Percentiles rank a stretch among this genome's conserved stretches.
Conservation (phyloP, 768 basidiomycete species). For the Lentinus brumalis region DNA sequence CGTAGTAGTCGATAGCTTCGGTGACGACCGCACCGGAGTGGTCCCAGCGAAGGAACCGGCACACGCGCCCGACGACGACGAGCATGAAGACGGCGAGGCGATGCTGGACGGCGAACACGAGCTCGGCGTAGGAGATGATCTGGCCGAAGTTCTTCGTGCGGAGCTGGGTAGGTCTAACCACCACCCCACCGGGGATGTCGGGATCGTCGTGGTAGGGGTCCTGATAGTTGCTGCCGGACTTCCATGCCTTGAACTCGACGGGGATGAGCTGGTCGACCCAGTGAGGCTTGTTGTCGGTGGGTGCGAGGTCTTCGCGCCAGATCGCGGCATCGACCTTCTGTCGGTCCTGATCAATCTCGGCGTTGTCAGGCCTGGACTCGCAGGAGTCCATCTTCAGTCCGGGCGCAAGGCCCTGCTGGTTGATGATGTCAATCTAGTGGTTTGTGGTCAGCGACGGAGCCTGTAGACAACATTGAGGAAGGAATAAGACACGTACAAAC, state of each 20-base stretch:
- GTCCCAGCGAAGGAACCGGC: constrained; percentile 12
- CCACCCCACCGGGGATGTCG: no score
- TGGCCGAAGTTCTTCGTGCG: background rate
- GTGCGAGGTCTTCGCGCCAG: background rate
- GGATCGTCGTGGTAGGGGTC: constrained; percentile 6
- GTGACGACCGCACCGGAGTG: constrained; percentile 11
- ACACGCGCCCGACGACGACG: constrained; percentile 3
- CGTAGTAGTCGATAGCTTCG: constrained; percentile 8
- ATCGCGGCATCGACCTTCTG: constrained; percentile 11
- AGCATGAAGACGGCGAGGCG: constrained; percentile 9
- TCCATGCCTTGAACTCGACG: constrained; percentile 9
- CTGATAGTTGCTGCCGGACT: background rate
- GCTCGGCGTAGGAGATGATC: constrained; percentile 7
- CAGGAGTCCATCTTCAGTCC: background rate
- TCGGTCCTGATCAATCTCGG: background rate
- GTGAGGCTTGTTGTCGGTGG: constrained; percentile 5
- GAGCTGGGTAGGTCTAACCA: background rate
- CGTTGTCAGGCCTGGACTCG: background rate
- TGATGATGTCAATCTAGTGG: background rate
- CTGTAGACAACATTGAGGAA: background rate
- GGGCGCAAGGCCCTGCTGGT: background rate
- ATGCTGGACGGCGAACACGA: constrained; percentile 4
- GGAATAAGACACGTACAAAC: background rate
- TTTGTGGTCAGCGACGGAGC: background rate
- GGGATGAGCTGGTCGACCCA: constrained; percentile 14